phyloP scores from a whole-genome alignment of 129 eudicot genomes.

The Chrysanthemum seticuspe region DNA sequence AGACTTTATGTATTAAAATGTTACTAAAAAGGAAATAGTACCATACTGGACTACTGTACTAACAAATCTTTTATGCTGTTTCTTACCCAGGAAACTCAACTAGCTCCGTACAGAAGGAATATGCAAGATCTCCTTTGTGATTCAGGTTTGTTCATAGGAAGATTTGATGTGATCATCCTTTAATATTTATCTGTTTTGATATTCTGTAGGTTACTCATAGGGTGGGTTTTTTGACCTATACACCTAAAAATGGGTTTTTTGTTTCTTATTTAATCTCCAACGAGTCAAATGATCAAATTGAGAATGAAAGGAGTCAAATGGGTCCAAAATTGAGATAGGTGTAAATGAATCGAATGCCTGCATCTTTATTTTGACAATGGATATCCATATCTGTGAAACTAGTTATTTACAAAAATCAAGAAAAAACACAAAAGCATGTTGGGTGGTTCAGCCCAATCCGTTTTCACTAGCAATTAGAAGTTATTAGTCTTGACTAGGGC shows the following conservation, averaged over 20 bases:
- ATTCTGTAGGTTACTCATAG: slow-evolving; percentile 3
- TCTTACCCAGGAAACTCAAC: slow-evolving; percentile 78
- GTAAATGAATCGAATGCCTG: too few species aligned
- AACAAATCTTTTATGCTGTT: slow-evolving; percentile 13
- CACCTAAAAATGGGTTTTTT: neutral
- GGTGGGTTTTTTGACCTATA: neutral
- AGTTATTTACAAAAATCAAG: too few species aligned
- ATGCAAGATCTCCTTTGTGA: slow-evolving; percentile 98
- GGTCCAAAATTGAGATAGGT: too few species aligned
- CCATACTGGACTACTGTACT: neutral
- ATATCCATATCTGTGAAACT: too few species aligned
- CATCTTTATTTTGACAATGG: too few species aligned
- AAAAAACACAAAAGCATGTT: too few species aligned
- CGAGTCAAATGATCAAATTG: neutral
- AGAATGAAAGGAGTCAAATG: too few species aligned
- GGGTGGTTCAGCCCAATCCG: too few species aligned
- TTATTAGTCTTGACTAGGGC: too few species aligned
- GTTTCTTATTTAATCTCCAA: neutral
- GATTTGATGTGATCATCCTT: slow-evolving; percentile 14
- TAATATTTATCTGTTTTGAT: neutral
- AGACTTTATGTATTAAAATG: too few species aligned
- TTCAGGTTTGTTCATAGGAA: slow-evolving; percentile 57
- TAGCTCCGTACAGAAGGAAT: slow-evolving; percentile 85
- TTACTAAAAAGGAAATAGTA: neutral
- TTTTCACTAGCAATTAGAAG: too few species aligned